Evolutionary conservation across 768 basidiomycete genomes (phyloP), one percentile per base, ranked within the genome.

Genomic region (Pseudohyphozyma bogoriensis): DNA sequence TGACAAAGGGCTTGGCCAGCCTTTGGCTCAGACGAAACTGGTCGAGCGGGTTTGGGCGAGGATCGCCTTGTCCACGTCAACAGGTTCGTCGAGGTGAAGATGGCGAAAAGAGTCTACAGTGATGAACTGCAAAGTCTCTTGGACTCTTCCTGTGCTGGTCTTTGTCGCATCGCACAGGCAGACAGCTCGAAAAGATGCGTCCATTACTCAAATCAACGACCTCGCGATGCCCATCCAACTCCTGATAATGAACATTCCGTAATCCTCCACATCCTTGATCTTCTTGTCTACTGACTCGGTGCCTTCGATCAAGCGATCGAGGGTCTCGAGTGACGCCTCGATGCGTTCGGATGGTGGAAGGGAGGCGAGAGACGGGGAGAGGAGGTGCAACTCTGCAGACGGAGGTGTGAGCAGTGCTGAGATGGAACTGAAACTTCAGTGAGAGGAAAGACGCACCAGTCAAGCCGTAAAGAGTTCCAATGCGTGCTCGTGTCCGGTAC

Each of bases 401-500:
- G 28, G 7, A 2, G 5, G 10, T 52, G 24, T 31, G 49, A 22
- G 16, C 28, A 16, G 31, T 10, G 10, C 32, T 49, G 18, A 8
- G 50, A 46, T 4, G 24, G 12, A 0, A 31, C 29, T 10, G 33
- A 47, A 4, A 42, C n/a, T n/a, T n/a, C n/a, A n/a, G n/a, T n/a
- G n/a, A 22, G 55, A 56, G 42, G 39, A 51, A 33, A 13, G 33
- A 50, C 24, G 55, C 26, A 29, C 55, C 60, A 49, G 56, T 33
- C 28, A 62, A 45, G 37, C 58, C 40, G 58, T 66, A 66, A 46
- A 62, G 35, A 13, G 59, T 50, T 1, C 55, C 32, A 26, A 66
- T 55, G 31, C 65, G 65, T 9, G 56, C 50, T 26, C 65, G 65
- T 11, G 62, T 40, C 31, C 42, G 24, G 52, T 66, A 66, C 65